Percentiles rank a stretch among this genome's conserved stretches.
Evolutionary conservation across 2,329 filamentous ascomycete genomes (phyloP).

Genomic region (Colletotrichum orchidophilum): DNA sequence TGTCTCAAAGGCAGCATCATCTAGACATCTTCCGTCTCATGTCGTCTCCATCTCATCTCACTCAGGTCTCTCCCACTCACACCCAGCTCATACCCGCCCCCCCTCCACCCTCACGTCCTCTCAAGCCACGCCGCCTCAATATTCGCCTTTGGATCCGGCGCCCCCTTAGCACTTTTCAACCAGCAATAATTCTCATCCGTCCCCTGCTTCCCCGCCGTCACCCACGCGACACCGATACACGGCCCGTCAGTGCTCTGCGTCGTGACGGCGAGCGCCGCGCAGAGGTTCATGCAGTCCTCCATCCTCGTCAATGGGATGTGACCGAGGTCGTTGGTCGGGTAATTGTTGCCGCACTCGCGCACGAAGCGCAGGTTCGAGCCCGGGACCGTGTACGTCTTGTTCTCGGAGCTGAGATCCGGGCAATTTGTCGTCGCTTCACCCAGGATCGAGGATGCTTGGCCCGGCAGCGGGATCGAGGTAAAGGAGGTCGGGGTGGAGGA

Average conservation of each 20-base stretch:
- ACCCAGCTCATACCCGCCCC: background rate
- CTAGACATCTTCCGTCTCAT: background rate
- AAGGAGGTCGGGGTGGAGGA: background rate
- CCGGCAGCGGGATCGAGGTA: background rate
- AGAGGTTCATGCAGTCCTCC: slow-evolving; percentile 37
- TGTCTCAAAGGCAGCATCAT: background rate
- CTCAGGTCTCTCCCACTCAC: background rate
- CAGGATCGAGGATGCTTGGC: background rate
- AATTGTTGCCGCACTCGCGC: slow-evolving; percentile 36
- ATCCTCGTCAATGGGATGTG: slow-evolving; percentile 35
- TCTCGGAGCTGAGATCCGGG: background rate
- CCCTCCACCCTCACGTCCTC: background rate
- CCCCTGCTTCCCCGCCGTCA: slow-evolving; percentile 36
- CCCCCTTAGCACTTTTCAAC: slow-evolving; percentile 34
- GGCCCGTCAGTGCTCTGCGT: slow-evolving; percentile 32
- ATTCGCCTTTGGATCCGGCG: background rate
- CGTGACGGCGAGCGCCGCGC: slow-evolving; percentile 36
- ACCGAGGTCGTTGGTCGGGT: slow-evolving; percentile 33
- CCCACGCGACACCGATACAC: slow-evolving; percentile 37
- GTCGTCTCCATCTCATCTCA: background rate
- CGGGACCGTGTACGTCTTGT: slow-evolving; percentile 34
- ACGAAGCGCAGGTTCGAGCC: slow-evolving; percentile 35
- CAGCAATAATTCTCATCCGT: slow-evolving; percentile 35
- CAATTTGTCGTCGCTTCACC: background rate
- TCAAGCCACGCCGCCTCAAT: slow-evolving; percentile 21